Conservation (phyloP, 1,284 basidiomycete genomes). For the Coniferiporia weirii region DNA sequence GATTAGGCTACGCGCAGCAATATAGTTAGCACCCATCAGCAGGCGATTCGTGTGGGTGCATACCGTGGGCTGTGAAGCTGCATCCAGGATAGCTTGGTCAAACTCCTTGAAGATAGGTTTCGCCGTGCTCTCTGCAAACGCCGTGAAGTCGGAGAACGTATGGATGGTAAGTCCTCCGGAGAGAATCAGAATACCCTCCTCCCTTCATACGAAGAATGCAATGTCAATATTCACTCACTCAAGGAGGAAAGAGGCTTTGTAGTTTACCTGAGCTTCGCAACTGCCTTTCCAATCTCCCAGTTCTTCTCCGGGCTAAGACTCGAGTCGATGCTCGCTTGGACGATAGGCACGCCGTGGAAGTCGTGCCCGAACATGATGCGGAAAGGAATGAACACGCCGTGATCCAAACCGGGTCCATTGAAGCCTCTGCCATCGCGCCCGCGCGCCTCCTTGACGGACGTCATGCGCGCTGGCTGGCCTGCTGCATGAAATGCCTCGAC, state of each 20-base stretch:
- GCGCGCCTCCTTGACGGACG: conserved; percentile 45
- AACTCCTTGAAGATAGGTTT: conserved; percentile 47
- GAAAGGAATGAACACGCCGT: conserved; percentile 76
- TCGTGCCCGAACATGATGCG: conserved; percentile 69
- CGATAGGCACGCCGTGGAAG: conserved; percentile 53
- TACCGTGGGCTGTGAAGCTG: conserved; percentile 46
- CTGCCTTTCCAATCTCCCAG: conserved; percentile 60
- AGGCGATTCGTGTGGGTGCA: conserved; percentile 32
- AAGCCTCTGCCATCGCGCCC: conserved; percentile 68
- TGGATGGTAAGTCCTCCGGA: conserved; percentile 67
- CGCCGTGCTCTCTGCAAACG: conserved; percentile 49
- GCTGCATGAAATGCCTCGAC: conserved; percentile 58
- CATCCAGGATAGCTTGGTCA: conserved; percentile 53
- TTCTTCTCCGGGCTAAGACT: conserved; percentile 56
- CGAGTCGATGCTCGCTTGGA: conserved; percentile 66
- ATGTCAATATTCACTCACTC: neutral
- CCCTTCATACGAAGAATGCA: conserved; percentile 28
- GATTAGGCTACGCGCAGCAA: conserved; percentile 29
- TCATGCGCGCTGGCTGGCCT: conserved; percentile 51
- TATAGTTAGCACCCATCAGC: conserved; percentile 7
- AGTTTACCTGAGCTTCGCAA: conserved; percentile 48
- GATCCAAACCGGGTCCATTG: conserved; percentile 54
- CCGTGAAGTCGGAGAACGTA: conserved; percentile 52
- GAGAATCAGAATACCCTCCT: conserved; percentile 64
- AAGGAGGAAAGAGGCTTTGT: too few species aligned